Conservation (phyloP, 352 stramenopile species). For the Phytopythium boreale region DNA sequence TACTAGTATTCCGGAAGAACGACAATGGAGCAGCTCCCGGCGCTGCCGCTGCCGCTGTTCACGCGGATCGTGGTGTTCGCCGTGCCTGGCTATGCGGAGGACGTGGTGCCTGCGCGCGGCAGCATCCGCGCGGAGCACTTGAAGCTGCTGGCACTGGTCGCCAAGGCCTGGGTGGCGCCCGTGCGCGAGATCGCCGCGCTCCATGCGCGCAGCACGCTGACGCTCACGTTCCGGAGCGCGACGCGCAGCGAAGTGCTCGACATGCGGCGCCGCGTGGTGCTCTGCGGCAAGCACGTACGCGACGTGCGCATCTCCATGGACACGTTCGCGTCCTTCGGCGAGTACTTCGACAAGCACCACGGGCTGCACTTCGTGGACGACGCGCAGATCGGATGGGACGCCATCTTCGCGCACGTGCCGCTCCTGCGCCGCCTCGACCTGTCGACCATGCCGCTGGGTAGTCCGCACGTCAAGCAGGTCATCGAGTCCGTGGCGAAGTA, state of each 20-base stretch:
- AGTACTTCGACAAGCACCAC: conserved; percentile 18
- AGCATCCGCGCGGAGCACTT: conserved; percentile 11
- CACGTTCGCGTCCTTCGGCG: conserved; percentile 14
- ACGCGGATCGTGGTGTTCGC: conserved; percentile 29
- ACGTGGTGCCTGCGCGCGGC: conserved; percentile 9
- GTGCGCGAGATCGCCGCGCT: conserved; percentile 29
- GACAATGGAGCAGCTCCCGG: neutral
- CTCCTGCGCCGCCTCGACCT: conserved; percentile 26
- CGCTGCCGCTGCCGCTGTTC: conserved; percentile 31
- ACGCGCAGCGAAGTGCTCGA: conserved; percentile 23
- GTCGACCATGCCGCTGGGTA: conserved; percentile 24
- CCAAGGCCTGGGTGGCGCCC: conserved; percentile 25
- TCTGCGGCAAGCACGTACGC: conserved; percentile 22
- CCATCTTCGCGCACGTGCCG: conserved; percentile 18
- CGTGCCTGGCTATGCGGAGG: conserved; percentile 14
- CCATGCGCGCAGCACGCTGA: conserved; percentile 20
- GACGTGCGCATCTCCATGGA: conserved; percentile 30
- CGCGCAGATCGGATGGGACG: conserved; percentile 21
- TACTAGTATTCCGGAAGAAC: neutral
- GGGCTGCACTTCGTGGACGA: conserved; percentile 21
- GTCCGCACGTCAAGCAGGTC: conserved; percentile 19
- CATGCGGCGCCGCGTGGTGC: conserved; percentile 14
- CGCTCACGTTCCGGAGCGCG: conserved; percentile 27
- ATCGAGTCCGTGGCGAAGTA: conserved; percentile 22
- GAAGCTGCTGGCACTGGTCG: conserved; percentile 27